Evolutionary conservation across 768 basidiomycete species (phyloP), one percentile per base, ranked within the genome.

Genomic region (Pulveroboletus sp.): DNA sequence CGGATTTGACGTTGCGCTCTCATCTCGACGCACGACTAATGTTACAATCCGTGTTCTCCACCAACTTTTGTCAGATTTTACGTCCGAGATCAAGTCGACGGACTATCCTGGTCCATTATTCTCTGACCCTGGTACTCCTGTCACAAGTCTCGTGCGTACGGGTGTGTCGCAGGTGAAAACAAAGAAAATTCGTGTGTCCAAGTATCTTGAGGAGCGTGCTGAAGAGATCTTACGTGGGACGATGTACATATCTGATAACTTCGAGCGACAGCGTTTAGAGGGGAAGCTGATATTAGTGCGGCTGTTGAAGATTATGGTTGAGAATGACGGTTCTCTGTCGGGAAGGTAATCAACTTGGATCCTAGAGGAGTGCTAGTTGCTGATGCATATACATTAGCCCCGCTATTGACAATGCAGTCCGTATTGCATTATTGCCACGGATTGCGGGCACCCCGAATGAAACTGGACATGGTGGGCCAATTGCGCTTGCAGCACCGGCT

Each of bases 71-170:
- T 83, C 89, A 1, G 77, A 85, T 47, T 79, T 83, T 29, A 79
- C 77, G 3, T 65, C 83, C 27, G 80, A 83, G 47, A 61, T 69
- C 12, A 76, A 81, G 2, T 68, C 76, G 7, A 72, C 72, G 9
- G 68, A 76, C 2, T 98, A 85, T 68, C 95, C 95, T 35, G 95
- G 95, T 1, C 95, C 95, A 4, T 67, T 97, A 53, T 81, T 92
- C 55, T 78, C 81, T 26, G 94, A 95, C 63, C 74, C 85, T 3
- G 82, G 86, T 1, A 70, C 79, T 5, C 76, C 79, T 3, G 76
- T 80, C 6, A 74, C 82, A 3, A 78, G 83, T 52, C 74, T 93
- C 17, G 87, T 91, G 23, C 83, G 87, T 47, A 71, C 81, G 4
- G 76, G 78, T 24, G 68, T 71, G 16, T 71, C 78, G 11, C 81